A percentile compares a stretch with the other conserved stretches of the same genome.
Conservation (phyloP, 1,284 basidiomycete genomes). For the Flammula alnicola region DNA sequence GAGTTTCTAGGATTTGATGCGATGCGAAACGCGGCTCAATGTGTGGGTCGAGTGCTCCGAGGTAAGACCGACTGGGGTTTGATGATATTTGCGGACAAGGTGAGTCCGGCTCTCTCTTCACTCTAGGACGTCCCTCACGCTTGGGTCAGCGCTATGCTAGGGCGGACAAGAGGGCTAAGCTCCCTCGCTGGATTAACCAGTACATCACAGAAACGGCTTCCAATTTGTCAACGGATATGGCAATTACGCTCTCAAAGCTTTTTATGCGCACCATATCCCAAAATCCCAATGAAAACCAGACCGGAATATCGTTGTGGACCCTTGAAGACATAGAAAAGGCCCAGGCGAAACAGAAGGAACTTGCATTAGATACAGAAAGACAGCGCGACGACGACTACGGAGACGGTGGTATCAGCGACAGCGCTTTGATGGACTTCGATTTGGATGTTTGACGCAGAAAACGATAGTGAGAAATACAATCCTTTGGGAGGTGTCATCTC, state of each 20-base stretch:
- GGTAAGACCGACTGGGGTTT: slow-evolving; percentile 99
- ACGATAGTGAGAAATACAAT: slow-evolving; percentile 2
- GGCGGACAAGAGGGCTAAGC: slow-evolving; percentile 94
- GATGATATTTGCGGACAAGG: slow-evolving; percentile 99
- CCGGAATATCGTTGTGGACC: slow-evolving; percentile 95
- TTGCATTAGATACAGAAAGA: slow-evolving; percentile 52
- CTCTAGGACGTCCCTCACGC: slow-evolving; percentile 7
- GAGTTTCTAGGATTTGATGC: slow-evolving; percentile 99
- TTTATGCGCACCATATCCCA: slow-evolving; percentile 99
- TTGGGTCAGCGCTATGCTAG: slow-evolving; percentile 90
- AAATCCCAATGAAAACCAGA: slow-evolving; percentile 93
- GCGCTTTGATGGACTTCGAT: slow-evolving; percentile 65
- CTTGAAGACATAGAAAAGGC: slow-evolving; percentile 83
- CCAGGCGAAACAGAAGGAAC: slow-evolving; percentile 76
- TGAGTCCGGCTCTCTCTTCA: slow-evolving; percentile 41
- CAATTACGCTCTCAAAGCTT: slow-evolving; percentile 91
- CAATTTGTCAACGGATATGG: slow-evolving; percentile 99
- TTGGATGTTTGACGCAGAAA: slow-evolving; percentile 31
- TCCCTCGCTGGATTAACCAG: slow-evolving; percentile 99
- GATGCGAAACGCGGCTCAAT: slow-evolving; percentile 99
- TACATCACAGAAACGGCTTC: slow-evolving; percentile 98
- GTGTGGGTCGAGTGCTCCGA: slow-evolving; percentile 95
- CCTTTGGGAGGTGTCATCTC: slow-evolving; percentile 16
- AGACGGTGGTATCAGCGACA: slow-evolving; percentile 76
- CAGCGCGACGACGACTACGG: slow-evolving; percentile 57